Evolutionary conservation across 2,329 filamentous ascomycete genomes (phyloP), one percentile per base, ranked within the genome.

Genomic region (Nannizziopsis barbatae): DNA sequence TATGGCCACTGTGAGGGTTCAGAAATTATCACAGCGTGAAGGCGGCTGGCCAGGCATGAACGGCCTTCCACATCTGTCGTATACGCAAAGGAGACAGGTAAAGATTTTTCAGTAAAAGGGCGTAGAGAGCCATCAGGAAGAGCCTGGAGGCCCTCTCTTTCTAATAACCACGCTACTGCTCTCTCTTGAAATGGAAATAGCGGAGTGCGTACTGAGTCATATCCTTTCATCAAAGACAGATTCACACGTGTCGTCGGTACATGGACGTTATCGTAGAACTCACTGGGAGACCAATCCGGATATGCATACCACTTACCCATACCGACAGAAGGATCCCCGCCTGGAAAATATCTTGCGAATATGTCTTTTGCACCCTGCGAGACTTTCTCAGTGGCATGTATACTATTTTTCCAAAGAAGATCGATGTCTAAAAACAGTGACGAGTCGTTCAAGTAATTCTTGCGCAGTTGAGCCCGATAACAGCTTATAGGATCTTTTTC

Each of bases 101-200:
- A 49, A 10, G 39, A 43, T 0, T 49, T 33, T 15, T 47, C 47
- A 18, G 50, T 48, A 4, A 55, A 45, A 2, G 55, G 56, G 20
- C 58, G 44, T 4, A 66, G 40, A 40, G 54, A 54, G 10, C 67
- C 67, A 47, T 65, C 54, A 6, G 57, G 47, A 12, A 61, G 53
- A 7, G 68, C 49, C 12, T 61, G 54, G 49, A 66, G 58, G 9
- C 68, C 65, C 57, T 73, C 71, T 52, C 68, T 65, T 49, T 60
- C 52, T 37, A 74, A 51, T 35, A 74, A 60, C 71, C 71, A 74
- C 33, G 64, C 56, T 9, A 73, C 63, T 6, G 71, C 66, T 52
- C 71, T 66, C 48, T 62, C 61, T 50, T 74, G 71, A 47, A 74
- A 74, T 2, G 71, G 69, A 52, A 69, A 73, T n/a, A 74, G 61